Conservation (phyloP, 2,329 filamentous ascomycete genomes). For the Parastagonospora avenae region DNA sequence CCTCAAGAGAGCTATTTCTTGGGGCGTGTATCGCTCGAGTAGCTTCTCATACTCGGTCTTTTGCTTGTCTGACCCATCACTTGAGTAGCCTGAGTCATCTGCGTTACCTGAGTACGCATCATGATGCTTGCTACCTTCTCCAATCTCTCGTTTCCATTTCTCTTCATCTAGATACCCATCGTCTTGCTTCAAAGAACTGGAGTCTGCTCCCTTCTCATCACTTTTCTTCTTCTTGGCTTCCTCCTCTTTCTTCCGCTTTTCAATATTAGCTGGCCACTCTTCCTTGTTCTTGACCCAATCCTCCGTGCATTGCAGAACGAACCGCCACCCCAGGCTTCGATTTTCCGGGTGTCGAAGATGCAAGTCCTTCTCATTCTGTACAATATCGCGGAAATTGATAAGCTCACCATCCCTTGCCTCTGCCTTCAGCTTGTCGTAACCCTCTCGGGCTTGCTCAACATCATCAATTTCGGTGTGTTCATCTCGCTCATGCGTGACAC, state of each 20-base stretch:
- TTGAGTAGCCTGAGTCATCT: slow-evolving; percentile 20
- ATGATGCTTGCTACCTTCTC: slow-evolving; percentile 44
- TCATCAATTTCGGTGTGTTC: slow-evolving; percentile 32
- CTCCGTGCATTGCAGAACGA: slow-evolving; percentile 56
- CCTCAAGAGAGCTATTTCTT: slow-evolving; percentile 47
- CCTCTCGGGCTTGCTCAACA: slow-evolving; percentile 29
- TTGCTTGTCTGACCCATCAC: slow-evolving; percentile 20
- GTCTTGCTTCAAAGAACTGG: background rate
- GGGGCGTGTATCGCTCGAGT: slow-evolving; percentile 45
- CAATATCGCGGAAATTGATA: slow-evolving; percentile 48
- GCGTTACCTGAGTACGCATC: slow-evolving; percentile 39
- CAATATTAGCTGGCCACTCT: slow-evolving; percentile 56
- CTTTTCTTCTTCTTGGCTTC: slow-evolving; percentile 21
- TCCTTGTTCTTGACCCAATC: slow-evolving; percentile 56
- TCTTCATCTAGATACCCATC: slow-evolving; percentile 32
- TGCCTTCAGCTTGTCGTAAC: slow-evolving; percentile 27
- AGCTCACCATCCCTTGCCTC: slow-evolving; percentile 37
- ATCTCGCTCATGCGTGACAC: slow-evolving; percentile 43
- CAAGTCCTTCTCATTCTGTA: slow-evolving; percentile 45
- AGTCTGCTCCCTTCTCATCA: slow-evolving; percentile 35
- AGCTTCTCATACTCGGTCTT: slow-evolving; percentile 37
- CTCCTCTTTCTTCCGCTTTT: slow-evolving; percentile 43
- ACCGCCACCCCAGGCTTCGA: slow-evolving; percentile 56
- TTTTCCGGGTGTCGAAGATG: slow-evolving; percentile 52
- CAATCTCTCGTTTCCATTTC: slow-evolving; percentile 27